Base-by-base conservation (phyloP, 2,329 filamentous ascomycete genomes). In the Beauveria pseudobassiana region DNA sequence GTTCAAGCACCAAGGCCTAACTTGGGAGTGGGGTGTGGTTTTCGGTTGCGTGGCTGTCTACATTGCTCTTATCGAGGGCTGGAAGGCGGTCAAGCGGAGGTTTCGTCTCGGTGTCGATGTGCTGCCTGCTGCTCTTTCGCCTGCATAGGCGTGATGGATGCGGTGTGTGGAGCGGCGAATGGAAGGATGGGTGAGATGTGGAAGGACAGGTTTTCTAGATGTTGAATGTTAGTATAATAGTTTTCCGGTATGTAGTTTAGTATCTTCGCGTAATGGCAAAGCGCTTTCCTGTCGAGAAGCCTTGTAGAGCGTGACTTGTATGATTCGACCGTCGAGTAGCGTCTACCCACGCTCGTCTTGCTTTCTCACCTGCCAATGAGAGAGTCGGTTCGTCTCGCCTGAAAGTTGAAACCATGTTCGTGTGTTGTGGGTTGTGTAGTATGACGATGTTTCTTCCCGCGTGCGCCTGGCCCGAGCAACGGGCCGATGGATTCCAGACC, bases 11-110 rank as follows among this genome's bases (percentile, higher is more conserved):
- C 78, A 79, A 49, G 83, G 81, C 1, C 86, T 91, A 61, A 79
- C 76, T 2, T 90, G 87, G 86, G 87, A 91, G 69, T 91, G 87
- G 88, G 86, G 81, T 1, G 77, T 91, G 2, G 87, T 91, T 0
- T 77, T 82, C 51, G 79, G 83, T 20, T 82, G 78, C 40, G 78
- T 87, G 0, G 72, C 81, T 1, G 70, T 82, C 9, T 91, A 90
- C 72, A 76, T 90, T 54, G 73, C 73, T 0, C 80, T 88, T 9
- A 78, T 90, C 2, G 88, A 91, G 75, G 67, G 68, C 0, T 91
- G 87, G 87, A 91, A 91, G 75, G 87, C 82, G 60, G 74, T 76
- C 16, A 91, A 91, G 78, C 76, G 87, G 40, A 70, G 74, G 16
- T 72, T 78, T 42, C 65, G 68, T 4, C 68, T 77, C 16, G 76